These are phyloP conservation scores for Amanita rimosa DNA, from an alignment of 768 basidiomycete genomes.

Conservation along the genomic window DNA sequence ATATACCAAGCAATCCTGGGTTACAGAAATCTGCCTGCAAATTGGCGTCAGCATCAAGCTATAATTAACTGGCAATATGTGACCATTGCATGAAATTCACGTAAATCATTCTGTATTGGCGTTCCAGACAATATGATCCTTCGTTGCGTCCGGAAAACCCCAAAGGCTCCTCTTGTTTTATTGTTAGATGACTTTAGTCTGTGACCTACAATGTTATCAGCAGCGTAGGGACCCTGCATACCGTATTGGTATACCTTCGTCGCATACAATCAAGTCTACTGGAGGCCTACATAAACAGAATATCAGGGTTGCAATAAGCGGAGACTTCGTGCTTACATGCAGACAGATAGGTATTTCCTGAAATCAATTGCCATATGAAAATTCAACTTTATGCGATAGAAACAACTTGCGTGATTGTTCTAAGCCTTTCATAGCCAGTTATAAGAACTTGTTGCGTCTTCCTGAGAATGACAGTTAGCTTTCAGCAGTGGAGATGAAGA, in stretches of 20 bases:
- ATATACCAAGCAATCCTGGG: constrained; percentile 73
- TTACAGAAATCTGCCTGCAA: constrained; percentile 88
- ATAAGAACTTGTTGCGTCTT: constrained; percentile 78
- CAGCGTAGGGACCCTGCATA: neutral
- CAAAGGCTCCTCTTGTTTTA: constrained; percentile 85
- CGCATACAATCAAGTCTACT: constrained; percentile 89
- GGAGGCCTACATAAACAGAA: constrained; percentile 47
- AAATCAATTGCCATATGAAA: neutral
- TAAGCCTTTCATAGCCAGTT: constrained; percentile 88
- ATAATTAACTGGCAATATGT: constrained; percentile 10
- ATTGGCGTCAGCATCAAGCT: neutral
- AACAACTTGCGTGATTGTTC: constrained; percentile 63
- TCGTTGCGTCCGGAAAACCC: constrained; percentile 59
- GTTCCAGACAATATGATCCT: constrained; percentile 92
- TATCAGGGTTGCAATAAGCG: neutral
- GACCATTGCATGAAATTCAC: constrained; percentile 97
- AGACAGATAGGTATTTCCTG: constrained; percentile 39
- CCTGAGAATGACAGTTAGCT: constrained; percentile 22
- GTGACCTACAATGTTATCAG: constrained; percentile 44
- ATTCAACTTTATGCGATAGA: neutral
- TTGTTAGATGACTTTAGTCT: constrained; percentile 85
- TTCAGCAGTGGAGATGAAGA: neutral
- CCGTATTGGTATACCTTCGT: constrained; percentile 56
- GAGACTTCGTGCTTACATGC: constrained; percentile 36
- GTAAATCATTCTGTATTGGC: constrained; percentile 92